These are phyloP conservation scores for Immersiporthe knoxdaviesiana DNA, from an alignment of 2,329 filamentous ascomycete genomes.

Conservation along the genomic window DNA sequence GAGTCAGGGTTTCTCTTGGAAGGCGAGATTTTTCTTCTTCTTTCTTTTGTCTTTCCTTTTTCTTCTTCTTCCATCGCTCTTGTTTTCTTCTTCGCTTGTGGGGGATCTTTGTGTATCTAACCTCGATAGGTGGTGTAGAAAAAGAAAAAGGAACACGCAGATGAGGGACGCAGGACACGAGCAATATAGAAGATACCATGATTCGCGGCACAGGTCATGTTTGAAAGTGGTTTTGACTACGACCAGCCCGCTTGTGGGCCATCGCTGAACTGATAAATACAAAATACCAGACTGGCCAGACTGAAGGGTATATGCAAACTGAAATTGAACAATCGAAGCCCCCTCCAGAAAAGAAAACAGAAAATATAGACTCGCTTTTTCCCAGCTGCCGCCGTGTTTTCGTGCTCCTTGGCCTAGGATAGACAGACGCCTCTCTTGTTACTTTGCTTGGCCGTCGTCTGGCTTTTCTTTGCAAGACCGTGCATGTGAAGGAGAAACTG, in stretches of 20 bases:
- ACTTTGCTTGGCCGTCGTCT: not conserved
- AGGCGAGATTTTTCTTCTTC: not conserved
- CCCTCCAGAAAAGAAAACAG: not conserved
- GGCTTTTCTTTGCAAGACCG: not conserved
- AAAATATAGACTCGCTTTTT: not conserved
- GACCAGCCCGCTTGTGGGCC: not conserved
- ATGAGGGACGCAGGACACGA: not conserved
- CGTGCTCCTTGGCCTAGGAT: not conserved
- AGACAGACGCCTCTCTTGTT: not conserved
- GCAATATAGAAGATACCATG: not conserved
- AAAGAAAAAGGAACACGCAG: not conserved
- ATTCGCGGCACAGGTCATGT: not conserved
- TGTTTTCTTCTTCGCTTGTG: not conserved
- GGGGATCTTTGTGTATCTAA: not conserved
- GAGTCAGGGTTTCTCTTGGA: not conserved
- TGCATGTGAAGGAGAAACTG: not conserved
- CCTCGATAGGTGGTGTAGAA: not conserved
- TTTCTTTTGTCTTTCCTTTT: not conserved
- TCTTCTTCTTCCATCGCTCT: not conserved
- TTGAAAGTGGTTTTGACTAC: not conserved
- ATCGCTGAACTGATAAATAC: not conserved
- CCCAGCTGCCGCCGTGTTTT: not conserved
- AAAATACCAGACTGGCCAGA: not conserved
- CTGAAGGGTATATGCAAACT: slow-evolving; percentile 11
- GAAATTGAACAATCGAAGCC: slow-evolving; percentile 1